Percentiles rank a stretch among this genome's conserved stretches.
Evolutionary conservation across 352 stramenopile species (phyloP).

Genomic region (Elongisporangium anandrum): DNA sequence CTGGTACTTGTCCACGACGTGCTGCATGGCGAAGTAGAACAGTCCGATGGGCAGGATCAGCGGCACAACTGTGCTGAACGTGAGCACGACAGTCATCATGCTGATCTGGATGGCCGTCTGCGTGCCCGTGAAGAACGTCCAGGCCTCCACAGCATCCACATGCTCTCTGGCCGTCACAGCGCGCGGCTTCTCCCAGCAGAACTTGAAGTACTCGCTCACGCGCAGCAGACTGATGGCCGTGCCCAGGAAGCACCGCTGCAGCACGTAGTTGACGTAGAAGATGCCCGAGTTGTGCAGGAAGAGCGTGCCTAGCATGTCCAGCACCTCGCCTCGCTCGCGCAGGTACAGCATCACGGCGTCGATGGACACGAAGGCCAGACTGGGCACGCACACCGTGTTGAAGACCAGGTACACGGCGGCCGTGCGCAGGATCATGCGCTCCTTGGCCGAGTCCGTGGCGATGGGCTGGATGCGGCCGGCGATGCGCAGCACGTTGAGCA

Average conservation of each 20-base stretch:
- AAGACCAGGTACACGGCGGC: slow-evolving; percentile 83
- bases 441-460: slow-evolving; percentile 80
- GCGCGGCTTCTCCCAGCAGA: slow-evolving; percentile 72
- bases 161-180: slow-evolving; percentile 73
- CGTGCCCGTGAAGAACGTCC: slow-evolving; percentile 81
- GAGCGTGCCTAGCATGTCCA: slow-evolving; percentile 78
- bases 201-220: slow-evolving; percentile 77
- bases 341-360: slow-evolving; percentile 79
- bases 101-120: slow-evolving; percentile 84
- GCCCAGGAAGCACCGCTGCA: slow-evolving; percentile 79
- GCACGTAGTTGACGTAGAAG: slow-evolving; percentile 86
- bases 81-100: slow-evolving; percentile 76
- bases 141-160: slow-evolving; percentile 62
- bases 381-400: slow-evolving; percentile 86
- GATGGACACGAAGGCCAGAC: slow-evolving; percentile 84
- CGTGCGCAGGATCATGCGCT: slow-evolving; percentile 75
- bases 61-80: slow-evolving; percentile 83
- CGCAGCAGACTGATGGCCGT: slow-evolving; percentile 73
- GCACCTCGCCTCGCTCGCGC: slow-evolving; percentile 61
- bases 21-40: slow-evolving; percentile 85
- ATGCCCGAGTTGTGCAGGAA: slow-evolving; percentile 88
- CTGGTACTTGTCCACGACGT: slow-evolving; percentile 83
- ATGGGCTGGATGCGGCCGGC: slow-evolving; percentile 81
- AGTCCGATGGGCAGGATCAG: slow-evolving; percentile 75
- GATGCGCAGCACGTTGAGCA: slow-evolving; percentile 81